These are phyloP conservation scores for Mortierella hygrophila DNA, from an alignment of 192 early-diverging fungal species.

Conservation along the genomic window DNA sequence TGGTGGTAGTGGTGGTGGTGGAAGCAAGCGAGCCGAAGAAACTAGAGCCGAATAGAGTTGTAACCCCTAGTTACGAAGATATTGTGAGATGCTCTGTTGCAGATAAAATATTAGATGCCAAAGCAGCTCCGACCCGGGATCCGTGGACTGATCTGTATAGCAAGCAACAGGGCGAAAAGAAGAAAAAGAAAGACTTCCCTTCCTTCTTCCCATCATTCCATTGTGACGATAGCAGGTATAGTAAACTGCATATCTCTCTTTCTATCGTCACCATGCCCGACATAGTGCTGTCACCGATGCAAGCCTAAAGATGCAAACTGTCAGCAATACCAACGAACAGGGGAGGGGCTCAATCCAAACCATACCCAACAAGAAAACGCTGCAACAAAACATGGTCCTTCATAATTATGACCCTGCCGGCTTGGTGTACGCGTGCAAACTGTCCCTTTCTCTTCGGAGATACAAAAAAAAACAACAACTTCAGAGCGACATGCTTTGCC, in stretches of 20 bases:
- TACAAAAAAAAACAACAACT: not conserved
- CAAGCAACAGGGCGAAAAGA: not conserved
- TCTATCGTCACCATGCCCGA: too few species aligned
- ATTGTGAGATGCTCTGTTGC: not conserved
- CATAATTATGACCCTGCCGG: not conserved
- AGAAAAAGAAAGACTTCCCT: not conserved
- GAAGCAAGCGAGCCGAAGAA: not conserved
- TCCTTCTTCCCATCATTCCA: too few species aligned
- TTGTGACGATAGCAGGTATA: too few species aligned
- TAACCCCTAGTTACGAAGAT: not conserved
- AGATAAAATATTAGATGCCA: not conserved
- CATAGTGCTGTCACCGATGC: too few species aligned
- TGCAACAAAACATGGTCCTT: not conserved
- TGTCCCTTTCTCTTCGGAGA: not conserved
- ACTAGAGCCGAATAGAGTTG: not conserved
- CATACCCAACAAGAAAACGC: not conserved
- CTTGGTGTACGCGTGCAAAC: too few species aligned
- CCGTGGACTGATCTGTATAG: not conserved
- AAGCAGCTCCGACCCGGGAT: not conserved
- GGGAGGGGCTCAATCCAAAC: not conserved
- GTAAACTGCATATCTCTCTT: too few species aligned
- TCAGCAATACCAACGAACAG: not conserved
- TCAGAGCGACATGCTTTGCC: too few species aligned
- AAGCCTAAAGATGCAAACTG: too few species aligned
- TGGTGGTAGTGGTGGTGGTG: too few species aligned